Conservation (phyloP, 1,139 yeast genomes). For the Scheffersomyces stambukii region DNA sequence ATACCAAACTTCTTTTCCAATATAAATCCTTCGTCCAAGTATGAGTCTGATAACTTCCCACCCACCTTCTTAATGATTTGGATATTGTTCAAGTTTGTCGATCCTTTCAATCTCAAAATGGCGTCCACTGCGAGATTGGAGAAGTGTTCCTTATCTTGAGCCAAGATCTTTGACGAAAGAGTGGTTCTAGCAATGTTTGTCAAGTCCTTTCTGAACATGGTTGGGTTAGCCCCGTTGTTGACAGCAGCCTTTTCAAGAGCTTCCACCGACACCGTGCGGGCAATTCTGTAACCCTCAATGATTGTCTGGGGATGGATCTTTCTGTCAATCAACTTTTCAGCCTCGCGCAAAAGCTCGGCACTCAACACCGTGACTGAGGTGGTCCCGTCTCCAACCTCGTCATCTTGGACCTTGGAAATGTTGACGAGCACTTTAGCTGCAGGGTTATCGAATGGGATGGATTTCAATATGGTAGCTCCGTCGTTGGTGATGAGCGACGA, state of each 20-base stretch:
- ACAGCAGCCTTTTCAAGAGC: slow-evolving; percentile 77
- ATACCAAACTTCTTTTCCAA: slow-evolving; percentile 90
- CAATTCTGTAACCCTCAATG: slow-evolving; percentile 92
- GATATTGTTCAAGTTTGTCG: slow-evolving; percentile 91
- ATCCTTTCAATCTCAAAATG: slow-evolving; percentile 83
- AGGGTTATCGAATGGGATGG: slow-evolving; percentile 95
- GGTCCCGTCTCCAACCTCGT: slow-evolving; percentile 98
- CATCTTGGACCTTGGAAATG: slow-evolving; percentile 95
- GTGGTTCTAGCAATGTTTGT: slow-evolving; percentile 90
- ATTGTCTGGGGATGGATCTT: slow-evolving; percentile 97
- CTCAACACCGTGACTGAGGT: slow-evolving; percentile 95
- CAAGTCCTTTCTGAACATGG: slow-evolving; percentile 70
- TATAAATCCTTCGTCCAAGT: slow-evolving; percentile 92
- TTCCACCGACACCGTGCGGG: slow-evolving; percentile 74
- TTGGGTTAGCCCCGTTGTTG: slow-evolving; percentile 63
- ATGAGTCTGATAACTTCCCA: slow-evolving; percentile 87
- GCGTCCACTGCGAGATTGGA: slow-evolving; percentile 93
- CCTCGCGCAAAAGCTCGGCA: slow-evolving; percentile 90
- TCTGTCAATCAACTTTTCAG: slow-evolving; percentile 87
- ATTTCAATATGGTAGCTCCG: slow-evolving; percentile 94
- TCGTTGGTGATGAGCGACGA: slow-evolving; percentile 86
- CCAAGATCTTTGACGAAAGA: slow-evolving; percentile 82
- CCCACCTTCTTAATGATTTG: slow-evolving; percentile 93
- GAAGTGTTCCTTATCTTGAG: slow-evolving; percentile 92
- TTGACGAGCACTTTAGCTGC: slow-evolving; percentile 97